Base-by-base conservation (phyloP, 441 rosid species). In the Arabidopsis lyrata region DNA sequence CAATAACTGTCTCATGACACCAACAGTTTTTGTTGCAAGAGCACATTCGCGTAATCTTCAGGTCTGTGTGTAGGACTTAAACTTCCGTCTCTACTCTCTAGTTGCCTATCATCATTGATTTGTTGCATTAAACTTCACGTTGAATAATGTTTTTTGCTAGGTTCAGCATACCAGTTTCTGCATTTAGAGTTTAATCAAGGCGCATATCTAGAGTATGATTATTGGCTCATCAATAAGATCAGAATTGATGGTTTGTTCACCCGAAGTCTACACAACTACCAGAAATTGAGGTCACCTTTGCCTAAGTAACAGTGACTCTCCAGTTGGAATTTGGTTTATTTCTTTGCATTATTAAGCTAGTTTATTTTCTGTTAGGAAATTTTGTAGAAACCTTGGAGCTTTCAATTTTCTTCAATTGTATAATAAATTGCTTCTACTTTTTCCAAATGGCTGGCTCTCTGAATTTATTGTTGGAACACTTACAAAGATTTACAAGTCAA, bases 231-330 rank as follows among this genome's bases (percentile, higher is more conserved):
- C 67, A 86, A 86, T 78, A 83, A 82, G 78, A 84, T 95, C 0
- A 92, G 96, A 62, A 89, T 92, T 0, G 99, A 95, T 75, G 98
- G 99, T 38, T 87, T 91, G 70, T 93, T 95, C 73, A 95, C 99
- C 0, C 94, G 96, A 50, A 93, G 96, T 78, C 86, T 93, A 24
- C 95, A 88, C 53, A 78, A 80, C 15, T 91, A 35, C 66, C 95
- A 87, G 80, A 90, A 93, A 66, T 78, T 78, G 91, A 66, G 80
- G 34, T 75, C 88, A 54, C 88, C 96, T 42, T 80, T 79, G 10
- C 77, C 68, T 39, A 22, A 65, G 16, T 16, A 34, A n/a, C 24
- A 65, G 57, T 77, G 73, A 77, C 5, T 57, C 18, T 54, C 44
- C 6, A 13, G 2, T 54, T 16, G 53, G 53, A 54, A 1, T n/a